Evolutionary conservation across 345 rosid genomes (phyloP), one percentile per base, ranked within the genome.

Genomic region (Citrus cavaleriei): DNA sequence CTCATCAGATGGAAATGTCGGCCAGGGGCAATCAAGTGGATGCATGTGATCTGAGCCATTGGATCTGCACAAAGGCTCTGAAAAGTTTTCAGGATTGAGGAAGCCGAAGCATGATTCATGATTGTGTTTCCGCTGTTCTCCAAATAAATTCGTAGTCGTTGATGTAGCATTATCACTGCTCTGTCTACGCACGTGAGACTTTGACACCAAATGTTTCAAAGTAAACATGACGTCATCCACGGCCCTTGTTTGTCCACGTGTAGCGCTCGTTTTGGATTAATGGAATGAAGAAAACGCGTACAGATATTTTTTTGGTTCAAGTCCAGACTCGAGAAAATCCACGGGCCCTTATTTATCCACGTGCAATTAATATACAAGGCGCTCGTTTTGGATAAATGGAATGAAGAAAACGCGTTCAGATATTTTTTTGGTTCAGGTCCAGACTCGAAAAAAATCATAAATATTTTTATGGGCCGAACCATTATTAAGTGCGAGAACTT

Each of bases 161-260:
- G 7, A 9, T 75, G 42, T 30, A 75, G 42, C 60, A 46, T 7
- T 4, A 61, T 22, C 30, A 6, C 61, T 42, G 22, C 46, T n/a
- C 60, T 63, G 70, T 64, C 70, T 32, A 10, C 25, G 32, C 78
- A 75, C 78, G 62, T 75, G 78, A 7, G 49, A 64, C 19, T 64
- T 61, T 58, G 2, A 18, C 13, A 3, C 6, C 6, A 64, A 27
- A 21, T 22, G 7, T 46, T 49, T 64, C 24, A 32, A 46, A 46
- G 71, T 61, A 64, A 64, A 75, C 61, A 74, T 1, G n/a, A 46
- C 60, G 59, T 49, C 73, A 46, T 30, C n/a, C n/a, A n/a, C n/a
- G n/a, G n/a, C n/a, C n/a, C n/a, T n/a, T n/a, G n/a, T n/a, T n/a
- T n/a, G n/a, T n/a, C n/a, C n/a, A n/a, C n/a, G n/a, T n/a, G n/a